phyloP scores from a whole-genome alignment of 768 basidiomycete species.

The Macrolepiota dolichaula region DNA sequence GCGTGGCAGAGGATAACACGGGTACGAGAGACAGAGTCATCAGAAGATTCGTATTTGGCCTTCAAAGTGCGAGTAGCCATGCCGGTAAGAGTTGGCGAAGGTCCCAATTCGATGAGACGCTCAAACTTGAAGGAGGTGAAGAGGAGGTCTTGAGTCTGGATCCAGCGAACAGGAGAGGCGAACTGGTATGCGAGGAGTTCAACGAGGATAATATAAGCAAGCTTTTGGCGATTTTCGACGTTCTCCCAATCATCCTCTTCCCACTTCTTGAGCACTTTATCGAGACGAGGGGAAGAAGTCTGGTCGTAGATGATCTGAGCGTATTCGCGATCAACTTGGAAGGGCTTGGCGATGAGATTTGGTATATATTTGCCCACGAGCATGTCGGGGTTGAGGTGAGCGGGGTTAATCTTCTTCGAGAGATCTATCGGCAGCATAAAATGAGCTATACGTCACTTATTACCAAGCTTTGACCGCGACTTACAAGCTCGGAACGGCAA shows the following conservation, averaged over 20 bases:
- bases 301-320: conserved; percentile 96
- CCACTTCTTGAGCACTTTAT: conserved; percentile 93
- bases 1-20: conserved; percentile 89
- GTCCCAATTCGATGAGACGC: conserved; percentile 93
- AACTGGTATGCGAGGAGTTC: conserved; percentile 98
- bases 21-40: conserved; percentile 77
- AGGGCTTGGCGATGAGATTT: conserved; percentile 89
- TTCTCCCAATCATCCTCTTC: conserved; percentile 87
- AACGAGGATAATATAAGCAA: conserved; percentile 95
- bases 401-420: conserved; percentile 95
- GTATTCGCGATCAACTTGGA: conserved; percentile 81
- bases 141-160: conserved; percentile 95
- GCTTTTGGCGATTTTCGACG: conserved; percentile 79
- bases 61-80: conserved; percentile 91
- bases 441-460: background rate
- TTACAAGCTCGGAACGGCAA: conserved; percentile 95
- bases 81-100: conserved; percentile 92
- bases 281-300: conserved; percentile 91
- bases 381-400: conserved; percentile 91
- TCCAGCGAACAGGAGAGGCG: conserved; percentile 98
- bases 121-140: conserved; percentile 87
- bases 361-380: conserved; percentile 95
- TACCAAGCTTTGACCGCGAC: conserved; percentile 25
- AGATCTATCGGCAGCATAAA: conserved; percentile 52
- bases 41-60: conserved; percentile 88